Evolutionary conservation across 495 filamentous ascomycete genomes (phyloP).

Genomic region (Penicillium simplicissimum): DNA sequence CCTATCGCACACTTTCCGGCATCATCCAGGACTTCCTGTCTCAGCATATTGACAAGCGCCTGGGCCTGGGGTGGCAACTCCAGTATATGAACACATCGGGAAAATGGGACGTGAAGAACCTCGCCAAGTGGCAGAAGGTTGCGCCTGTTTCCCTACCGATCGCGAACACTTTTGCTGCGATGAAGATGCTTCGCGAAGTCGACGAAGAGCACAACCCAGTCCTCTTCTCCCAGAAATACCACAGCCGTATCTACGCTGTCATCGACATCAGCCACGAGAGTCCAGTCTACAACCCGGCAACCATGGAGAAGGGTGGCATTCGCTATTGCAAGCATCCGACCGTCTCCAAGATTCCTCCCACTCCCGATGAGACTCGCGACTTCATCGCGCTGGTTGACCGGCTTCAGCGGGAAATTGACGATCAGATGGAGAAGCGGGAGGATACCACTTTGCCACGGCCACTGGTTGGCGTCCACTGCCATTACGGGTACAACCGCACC

Average conservation of each 20-base stretch:
- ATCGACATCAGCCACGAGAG: constrained; percentile 87
- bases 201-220: constrained; percentile 81
- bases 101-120: constrained; percentile 98
- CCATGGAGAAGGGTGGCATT: constrained; percentile 69
- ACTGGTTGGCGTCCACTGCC: constrained; percentile 83
- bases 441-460: constrained; percentile 50
- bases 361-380: constrained; percentile 66
- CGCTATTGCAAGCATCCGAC: constrained; percentile 87
- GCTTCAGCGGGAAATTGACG: constrained; percentile 50
- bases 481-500: constrained; percentile 92
- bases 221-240: constrained; percentile 69
- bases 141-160: constrained; percentile 76
- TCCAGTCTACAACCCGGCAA: constrained; percentile 80
- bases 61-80: constrained; percentile 87
- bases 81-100: constrained; percentile 81
- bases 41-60: constrained; percentile 69
- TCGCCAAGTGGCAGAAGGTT: constrained; percentile 84
- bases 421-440: constrained; percentile 40
- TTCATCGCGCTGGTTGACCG: constrained; percentile 81
- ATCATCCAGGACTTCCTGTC: constrained; percentile 81
- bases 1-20: constrained; percentile 73
- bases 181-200: constrained; percentile 86
- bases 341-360: constrained; percentile 87
- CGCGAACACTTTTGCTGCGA: constrained; percentile 70
- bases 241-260: constrained; percentile 65